Conservation (phyloP, 140 eudicot species). For the Oenanthe javanica region DNA sequence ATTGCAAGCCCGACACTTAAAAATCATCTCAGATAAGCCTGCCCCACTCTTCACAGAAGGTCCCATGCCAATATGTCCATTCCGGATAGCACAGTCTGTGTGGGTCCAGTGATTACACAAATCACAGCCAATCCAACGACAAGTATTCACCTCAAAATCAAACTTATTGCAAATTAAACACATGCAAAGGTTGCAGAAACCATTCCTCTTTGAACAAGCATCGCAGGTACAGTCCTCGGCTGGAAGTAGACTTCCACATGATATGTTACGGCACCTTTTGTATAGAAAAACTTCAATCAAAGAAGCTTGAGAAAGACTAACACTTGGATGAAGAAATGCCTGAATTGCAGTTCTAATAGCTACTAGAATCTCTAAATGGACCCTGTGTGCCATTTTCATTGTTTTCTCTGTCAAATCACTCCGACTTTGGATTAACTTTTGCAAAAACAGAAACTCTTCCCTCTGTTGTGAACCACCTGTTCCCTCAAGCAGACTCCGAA, state of each 20-base stretch:
- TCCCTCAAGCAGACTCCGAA: constrained; percentile 76
- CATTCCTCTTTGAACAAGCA: constrained; percentile 58
- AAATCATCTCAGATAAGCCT: constrained; percentile 66
- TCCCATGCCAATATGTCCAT: constrained; percentile 81
- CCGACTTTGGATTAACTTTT: constrained; percentile 60
- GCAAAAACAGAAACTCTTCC: constrained; percentile 67
- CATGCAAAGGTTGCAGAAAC: constrained; percentile 96
- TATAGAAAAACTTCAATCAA: constrained; percentile 72
- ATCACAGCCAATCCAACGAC: constrained; percentile 96
- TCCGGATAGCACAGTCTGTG: constrained; percentile 88
- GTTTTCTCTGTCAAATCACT: constrained; percentile 61
- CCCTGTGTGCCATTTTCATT: constrained; percentile 57
- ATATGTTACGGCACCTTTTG: constrained; percentile 85
- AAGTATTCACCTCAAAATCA: constrained; percentile 92
- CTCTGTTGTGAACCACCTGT: constrained; percentile 77
- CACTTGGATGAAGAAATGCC: constrained; percentile 90
- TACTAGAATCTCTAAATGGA: constrained; percentile 81
- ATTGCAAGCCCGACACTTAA: constrained; percentile 84
- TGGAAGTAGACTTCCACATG: constrained; percentile 70
- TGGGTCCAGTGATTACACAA: constrained; percentile 94
- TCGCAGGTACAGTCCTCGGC: constrained; percentile 85
- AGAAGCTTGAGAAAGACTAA: constrained; percentile 75
- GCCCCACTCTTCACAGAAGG: constrained; percentile 47
- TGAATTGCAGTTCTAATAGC: constrained; percentile 85
- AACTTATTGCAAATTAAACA: constrained; percentile 91